Evolutionary conservation across 306 rosid genomes (phyloP), one percentile per base, ranked within the genome.

Genomic region (Vachellia collinsii): DNA sequence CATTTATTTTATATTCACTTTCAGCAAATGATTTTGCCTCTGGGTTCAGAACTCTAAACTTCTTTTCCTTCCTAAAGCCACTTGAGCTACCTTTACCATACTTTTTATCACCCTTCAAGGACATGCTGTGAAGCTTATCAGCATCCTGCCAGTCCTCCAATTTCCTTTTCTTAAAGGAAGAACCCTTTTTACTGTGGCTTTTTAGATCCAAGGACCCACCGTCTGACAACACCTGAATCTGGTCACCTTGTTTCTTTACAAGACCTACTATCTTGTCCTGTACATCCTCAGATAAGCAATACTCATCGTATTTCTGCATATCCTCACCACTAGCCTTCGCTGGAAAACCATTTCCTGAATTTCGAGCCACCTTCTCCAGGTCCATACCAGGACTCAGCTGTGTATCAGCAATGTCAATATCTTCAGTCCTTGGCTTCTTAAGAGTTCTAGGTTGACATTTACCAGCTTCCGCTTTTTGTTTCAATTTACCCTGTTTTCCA

Each of bases 121-220:
- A 74, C 29, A 83, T 61, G 19, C 46, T 83, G 37, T 77, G 64
- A 72, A 80, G 83, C 70, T 80, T 86, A 79, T 85, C 89, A 69
- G 70, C 78, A 38, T 92, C 88, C 53, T 83, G 74, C 85, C 91
- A 69, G 44, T 88, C 86, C 83, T 81, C 85, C 77, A 76, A 72
- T 84, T 87, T 94, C 86, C 89, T 88, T 88, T 91, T 91, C 83
- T 88, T 90, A 72, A 23, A 7, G 79, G 86, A 84, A 75, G 79
- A 51, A 53, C 50, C 91, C 34, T 23, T 81, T 85, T 39, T 81
- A 72, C 78, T 80, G 67, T 70, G 34, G 25, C 11, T 63, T 72
- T 37, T 79, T 69, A 76, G 36, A 63, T 84, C 86, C 84, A 86
- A 79, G 70, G 87, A 76, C 83, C 85, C 84, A 73, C 79, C 78